phyloP scores from a whole-genome alignment of 805 yeast genomes.

The Monosporozyma aerobia region DNA sequence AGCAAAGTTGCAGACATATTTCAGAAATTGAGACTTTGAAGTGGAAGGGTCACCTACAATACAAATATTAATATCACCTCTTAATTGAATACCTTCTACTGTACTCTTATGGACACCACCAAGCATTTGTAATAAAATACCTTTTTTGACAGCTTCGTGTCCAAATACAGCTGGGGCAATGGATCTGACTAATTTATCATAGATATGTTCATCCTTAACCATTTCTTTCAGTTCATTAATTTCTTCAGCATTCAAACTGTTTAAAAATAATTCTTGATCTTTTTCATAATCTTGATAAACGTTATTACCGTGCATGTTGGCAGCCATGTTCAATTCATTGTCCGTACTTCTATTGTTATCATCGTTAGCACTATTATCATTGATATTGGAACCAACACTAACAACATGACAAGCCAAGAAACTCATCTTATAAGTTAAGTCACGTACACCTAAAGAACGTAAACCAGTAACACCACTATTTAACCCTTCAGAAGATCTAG shows the following conservation, averaged over 20 bases:
- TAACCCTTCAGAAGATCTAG: conserved; percentile 49
- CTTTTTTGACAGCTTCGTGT: conserved; percentile 89
- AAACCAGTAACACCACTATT: conserved; percentile 85
- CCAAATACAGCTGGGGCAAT: conserved; percentile 96
- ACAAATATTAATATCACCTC: conserved; percentile 96
- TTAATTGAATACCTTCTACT: conserved; percentile 83
- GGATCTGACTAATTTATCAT: conserved; percentile 74
- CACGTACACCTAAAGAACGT: conserved; percentile 86
- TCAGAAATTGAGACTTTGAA: conserved; percentile 89
- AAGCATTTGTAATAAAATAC: conserved; percentile 74
- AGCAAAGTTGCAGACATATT: conserved; percentile 82
- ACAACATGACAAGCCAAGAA: conserved; percentile 86
- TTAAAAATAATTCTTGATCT: conserved; percentile 75
- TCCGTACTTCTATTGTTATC: conserved; percentile 9
- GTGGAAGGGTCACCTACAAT: conserved; percentile 98
- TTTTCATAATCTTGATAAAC: conserved; percentile 41
- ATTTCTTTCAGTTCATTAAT: conserved; percentile 75
- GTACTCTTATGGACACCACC: conserved; percentile 96
- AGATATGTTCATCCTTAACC: conserved; percentile 83
- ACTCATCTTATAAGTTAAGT: conserved; percentile 83
- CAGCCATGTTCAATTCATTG: conserved; percentile 17
- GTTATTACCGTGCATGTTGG: conserved; percentile 21
- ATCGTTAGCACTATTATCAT: conserved; percentile 5
- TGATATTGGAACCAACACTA: conserved; percentile 38
- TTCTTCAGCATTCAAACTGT: conserved; percentile 70